Percentiles rank a stretch among this genome's conserved stretches.
phyloP scores from a whole-genome alignment of 75 land plant species.

The Larix kaempferi region DNA sequence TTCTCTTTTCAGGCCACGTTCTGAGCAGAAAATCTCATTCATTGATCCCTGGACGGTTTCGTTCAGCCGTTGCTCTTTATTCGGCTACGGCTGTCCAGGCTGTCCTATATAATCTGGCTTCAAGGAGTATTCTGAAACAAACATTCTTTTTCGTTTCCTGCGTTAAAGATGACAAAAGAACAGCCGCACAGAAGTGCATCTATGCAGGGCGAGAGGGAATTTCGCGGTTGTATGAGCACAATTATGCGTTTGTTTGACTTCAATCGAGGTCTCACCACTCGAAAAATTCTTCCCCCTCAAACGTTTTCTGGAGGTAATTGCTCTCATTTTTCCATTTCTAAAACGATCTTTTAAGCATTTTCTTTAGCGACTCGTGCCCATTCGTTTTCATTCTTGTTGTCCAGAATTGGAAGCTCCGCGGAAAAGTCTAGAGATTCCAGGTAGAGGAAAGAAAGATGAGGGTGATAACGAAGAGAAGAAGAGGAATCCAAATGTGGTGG shows the following conservation, averaged over 20 bases:
- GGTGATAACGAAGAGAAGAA: conserved; percentile 1
- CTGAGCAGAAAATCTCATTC: too few relatives aligned
- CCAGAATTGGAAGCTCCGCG: neutral
- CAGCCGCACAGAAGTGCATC: too few relatives aligned
- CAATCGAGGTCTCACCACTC: neutral
- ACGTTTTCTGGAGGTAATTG: neutral
- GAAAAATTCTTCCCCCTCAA: neutral
- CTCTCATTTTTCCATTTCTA: neutral
- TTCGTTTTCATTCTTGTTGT: neutral
- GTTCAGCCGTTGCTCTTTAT: too few relatives aligned
- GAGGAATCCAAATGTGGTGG: conserved; percentile 22
- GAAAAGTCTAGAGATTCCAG: neutral
- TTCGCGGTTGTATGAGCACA: neutral
- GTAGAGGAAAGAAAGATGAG: neutral
- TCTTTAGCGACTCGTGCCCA: neutral
- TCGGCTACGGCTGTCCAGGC: too few relatives aligned
- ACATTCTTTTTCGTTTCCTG: too few relatives aligned
- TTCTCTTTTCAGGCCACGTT: too few relatives aligned
- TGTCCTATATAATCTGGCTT: too few relatives aligned
- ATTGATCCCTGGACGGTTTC: too few relatives aligned
- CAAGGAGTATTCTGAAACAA: too few relatives aligned
- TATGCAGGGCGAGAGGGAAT: neutral
- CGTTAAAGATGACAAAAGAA: too few relatives aligned
- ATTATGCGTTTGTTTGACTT: conserved; percentile 6
- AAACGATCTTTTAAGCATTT: neutral